Base-by-base conservation (phyloP, 192 early-diverging fungal species). In the Phycomyces nitens region DNA sequence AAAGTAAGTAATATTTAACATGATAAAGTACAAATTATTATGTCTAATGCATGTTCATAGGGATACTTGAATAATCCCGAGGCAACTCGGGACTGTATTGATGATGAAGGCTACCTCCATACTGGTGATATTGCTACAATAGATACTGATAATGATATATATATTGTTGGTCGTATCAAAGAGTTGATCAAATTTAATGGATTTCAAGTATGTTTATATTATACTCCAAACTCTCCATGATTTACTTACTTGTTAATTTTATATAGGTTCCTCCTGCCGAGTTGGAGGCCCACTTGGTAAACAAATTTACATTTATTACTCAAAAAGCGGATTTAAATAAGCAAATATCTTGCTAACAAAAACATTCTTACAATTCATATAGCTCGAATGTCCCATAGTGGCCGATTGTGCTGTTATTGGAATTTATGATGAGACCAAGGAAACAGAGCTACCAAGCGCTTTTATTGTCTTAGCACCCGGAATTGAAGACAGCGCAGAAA, bases 111-210 rank as follows among this genome's bases (percentile, higher is more conserved):
- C 0, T 96, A 86, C 78, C 70, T 94, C 21, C 90, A 91, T 49
- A 95, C 91, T 1, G 89, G 89, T 38, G 96, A 98, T 65, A 72
- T 98, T 53, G 92, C 80, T 0, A 53, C 80, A 10, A 69, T 88
- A n/a, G 88, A 93, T 63, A 72, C 70, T 21, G 55, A 84, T 2
- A 89, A 88, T 10, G 68, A 68, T 53, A 80, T 79, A 55, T 72
- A 51, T 40, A 81, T 87, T 56, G 79, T 86, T 20, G 86, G 89
- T 58, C 44, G 85, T 74, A 24, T 62, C 29, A 98, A 95, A 82
- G 91, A 94, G 69, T 77, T 95, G 9, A 96, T 95, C 76, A 96
- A 98, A 74, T 96, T 90, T 80, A 95, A 95, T 66, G 82, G 84
- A 18, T 82, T 82, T 58, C 80, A 84, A 39, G 54, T 62, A 54